Evolutionary conservation across 2,329 filamentous ascomycete species (phyloP), one percentile per base, ranked within the genome.

Genomic region (Emericellopsis cladophorae): DNA sequence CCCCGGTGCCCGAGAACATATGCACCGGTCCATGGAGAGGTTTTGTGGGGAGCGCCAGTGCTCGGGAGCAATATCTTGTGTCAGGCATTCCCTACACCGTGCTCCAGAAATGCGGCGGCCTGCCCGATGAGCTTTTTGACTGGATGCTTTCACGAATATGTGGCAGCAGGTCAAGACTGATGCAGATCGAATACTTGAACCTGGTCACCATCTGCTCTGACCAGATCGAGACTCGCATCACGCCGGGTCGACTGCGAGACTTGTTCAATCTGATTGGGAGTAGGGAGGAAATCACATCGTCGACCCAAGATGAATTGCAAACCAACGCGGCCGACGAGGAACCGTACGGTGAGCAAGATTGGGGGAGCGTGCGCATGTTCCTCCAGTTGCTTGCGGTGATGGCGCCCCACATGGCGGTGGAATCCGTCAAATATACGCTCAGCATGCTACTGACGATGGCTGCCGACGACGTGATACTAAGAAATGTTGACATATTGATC

Each of bases 101-200:
- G 12, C 39, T 61, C 4, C 40, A 37, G 5, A 54, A 53, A 36
- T 48, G 43, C 2, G 49, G 49, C 11, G 47, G 46, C 8, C 54
- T 87, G 11, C 76, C 82, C 0, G 74, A 84, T 44, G 70, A 81
- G 41, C 52, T 87, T 1, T 68, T 85, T 39, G 50, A 70, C 14
- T 89, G 84, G 83, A 62, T 86, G 4, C 52, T 83, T 6, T 60
- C 73, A 39, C 70, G 79, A 59, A 61, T 79, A 18, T 74, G 70
- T 41, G 54, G 63, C 2, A 77, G 84, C 49, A 58, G 62, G 33
- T 70, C 71, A 26, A 61, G 67, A 34, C 65, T 74, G 36, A 54
- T 85, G 34, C 69, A 76, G 39, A 56, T 67, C 41, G 73, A 79
- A 44, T 87, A 86, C 53, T 62, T 69, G 41, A 68, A 69, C 36